phyloP scores from a whole-genome alignment of 179 eudicot species.

The Silene vulgaris region DNA sequence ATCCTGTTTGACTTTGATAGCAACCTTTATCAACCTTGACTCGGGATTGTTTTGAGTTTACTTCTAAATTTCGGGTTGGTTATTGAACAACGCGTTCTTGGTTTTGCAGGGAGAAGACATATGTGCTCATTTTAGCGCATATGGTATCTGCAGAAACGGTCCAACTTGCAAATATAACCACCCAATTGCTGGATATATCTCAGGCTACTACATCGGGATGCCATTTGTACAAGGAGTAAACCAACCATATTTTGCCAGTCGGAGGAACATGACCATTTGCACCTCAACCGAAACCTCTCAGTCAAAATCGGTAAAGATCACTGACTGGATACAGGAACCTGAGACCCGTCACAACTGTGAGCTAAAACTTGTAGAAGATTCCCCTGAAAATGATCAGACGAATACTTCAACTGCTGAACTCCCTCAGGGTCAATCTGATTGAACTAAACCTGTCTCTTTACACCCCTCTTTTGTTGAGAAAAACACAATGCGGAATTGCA shows the following conservation, averaged over 20 bases:
- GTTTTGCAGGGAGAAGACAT: slow-evolving; percentile 47
- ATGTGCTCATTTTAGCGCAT: slow-evolving; percentile 42
- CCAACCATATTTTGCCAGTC: slow-evolving; percentile 30
- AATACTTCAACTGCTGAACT: slow-evolving; percentile 21
- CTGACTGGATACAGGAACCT: slow-evolving; percentile 41
- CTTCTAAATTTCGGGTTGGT: neutral
- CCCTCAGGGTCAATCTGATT: slow-evolving; percentile 24
- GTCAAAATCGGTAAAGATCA: slow-evolving; percentile 38
- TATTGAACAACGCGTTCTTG: neutral
- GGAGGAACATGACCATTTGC: slow-evolving; percentile 23
- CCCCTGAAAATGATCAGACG: slow-evolving; percentile 27
- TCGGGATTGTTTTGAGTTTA: neutral
- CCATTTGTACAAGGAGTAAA: slow-evolving; percentile 31
- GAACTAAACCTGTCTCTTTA: neutral
- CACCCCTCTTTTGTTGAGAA: neutral
- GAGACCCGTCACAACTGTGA: slow-evolving; percentile 20
- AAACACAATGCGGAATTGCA: neutral
- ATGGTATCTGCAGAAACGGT: slow-evolving; percentile 59
- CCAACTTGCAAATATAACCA: slow-evolving; percentile 64
- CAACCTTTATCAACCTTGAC: no score
- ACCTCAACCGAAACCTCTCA: slow-evolving; percentile 35
- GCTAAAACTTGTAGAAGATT: slow-evolving; percentile 25
- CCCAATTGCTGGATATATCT: slow-evolving; percentile 40
- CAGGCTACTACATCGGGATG: slow-evolving; percentile 31
- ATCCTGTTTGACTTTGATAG: no score